These are phyloP conservation scores for Volvox reticuliferus DNA, from an alignment of 139 green algal species.

Conservation along the genomic window DNA sequence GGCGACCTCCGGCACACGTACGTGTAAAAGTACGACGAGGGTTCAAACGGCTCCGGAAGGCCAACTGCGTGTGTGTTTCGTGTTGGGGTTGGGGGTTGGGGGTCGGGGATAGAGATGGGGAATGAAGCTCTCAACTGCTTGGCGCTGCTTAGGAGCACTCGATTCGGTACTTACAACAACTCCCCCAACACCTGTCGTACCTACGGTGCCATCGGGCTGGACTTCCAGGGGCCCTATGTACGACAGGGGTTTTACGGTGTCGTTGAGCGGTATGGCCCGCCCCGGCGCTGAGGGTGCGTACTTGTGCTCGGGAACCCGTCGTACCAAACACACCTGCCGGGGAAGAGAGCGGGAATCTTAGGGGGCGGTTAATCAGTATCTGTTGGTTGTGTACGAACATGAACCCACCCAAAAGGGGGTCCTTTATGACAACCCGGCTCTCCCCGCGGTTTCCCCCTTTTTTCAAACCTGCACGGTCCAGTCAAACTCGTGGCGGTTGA, in stretches of 20 bases:
- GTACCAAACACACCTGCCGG: constrained; percentile 14
- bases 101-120: too few species aligned
- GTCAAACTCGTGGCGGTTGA: constrained; percentile 31
- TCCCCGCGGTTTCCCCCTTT: too few species aligned
- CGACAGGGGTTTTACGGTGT: constrained; percentile 10
- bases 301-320: not conserved
- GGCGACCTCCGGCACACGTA: constrained; percentile 41
- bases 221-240: constrained; percentile 25
- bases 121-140: too few species aligned
- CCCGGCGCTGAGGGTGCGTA: not conserved
- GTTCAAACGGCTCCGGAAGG: constrained; percentile 27
- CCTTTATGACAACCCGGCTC: too few species aligned
- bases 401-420: too few species aligned
- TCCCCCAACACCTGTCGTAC: not conserved
- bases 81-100: too few species aligned
- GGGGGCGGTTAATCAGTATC: too few species aligned
- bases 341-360: not conserved
- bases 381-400: too few species aligned
- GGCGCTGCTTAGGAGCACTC: too few species aligned
- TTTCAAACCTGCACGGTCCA: constrained; percentile 50
- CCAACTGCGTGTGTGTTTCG: constrained; percentile 19
- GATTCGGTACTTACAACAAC: too few species aligned
- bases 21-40: constrained; percentile 41
- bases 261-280: constrained; percentile 43
- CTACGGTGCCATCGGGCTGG: constrained; percentile 2